Evolutionary conservation across 441 rosid species (phyloP), one percentile per base, ranked within the genome.

Genomic region (Daphne laureola): DNA sequence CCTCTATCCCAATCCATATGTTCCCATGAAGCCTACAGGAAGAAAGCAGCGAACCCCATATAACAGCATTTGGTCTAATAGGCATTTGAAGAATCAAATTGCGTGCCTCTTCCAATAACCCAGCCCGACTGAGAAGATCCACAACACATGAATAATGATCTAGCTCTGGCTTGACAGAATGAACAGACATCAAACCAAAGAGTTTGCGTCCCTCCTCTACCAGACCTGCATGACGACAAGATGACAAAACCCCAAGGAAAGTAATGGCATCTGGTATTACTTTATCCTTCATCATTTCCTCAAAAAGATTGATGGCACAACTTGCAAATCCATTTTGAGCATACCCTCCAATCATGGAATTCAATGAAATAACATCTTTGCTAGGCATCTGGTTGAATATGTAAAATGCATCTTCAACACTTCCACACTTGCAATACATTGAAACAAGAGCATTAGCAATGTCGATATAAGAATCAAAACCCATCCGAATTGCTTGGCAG

Each of bases 51-150:
- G 96, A 80, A 45, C 96, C 93, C 95, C 93, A 91, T 53, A 81
- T 73, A 9, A 80, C 75, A 2, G 71, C 50, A 64, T 75, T 75
- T 52, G 74, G 73, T 49, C 43, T 7, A 43, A 80, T 62, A 13
- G 98, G 90, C 96, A 87, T 86, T 60, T 52, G 68, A 35, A 68
- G 45, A 1, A 88, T 76, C 52, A 88, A 61, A 40, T 71, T 62
- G 25, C 57, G 58, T 31, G 95, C 98, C 71, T 88, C 93, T 70
- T 86, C 74, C 40, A 86, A 54, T 56, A 77, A 55, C 46, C 88
- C 89, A 63, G 83, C 74, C 44, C 95, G 84, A 5, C 96, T 93
- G 4, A 91, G 87, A 54, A 91, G 93, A 81, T 87, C 93, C 9
- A 86, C 73, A 9, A 88, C 48, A 62, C 98, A 87, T 38, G 93